A percentile compares a stretch with the other conserved stretches of the same genome.
These are phyloP conservation scores for Bipolaris zeicola DNA, from an alignment of 2,329 filamentous ascomycete species.

Conservation along the genomic window DNA sequence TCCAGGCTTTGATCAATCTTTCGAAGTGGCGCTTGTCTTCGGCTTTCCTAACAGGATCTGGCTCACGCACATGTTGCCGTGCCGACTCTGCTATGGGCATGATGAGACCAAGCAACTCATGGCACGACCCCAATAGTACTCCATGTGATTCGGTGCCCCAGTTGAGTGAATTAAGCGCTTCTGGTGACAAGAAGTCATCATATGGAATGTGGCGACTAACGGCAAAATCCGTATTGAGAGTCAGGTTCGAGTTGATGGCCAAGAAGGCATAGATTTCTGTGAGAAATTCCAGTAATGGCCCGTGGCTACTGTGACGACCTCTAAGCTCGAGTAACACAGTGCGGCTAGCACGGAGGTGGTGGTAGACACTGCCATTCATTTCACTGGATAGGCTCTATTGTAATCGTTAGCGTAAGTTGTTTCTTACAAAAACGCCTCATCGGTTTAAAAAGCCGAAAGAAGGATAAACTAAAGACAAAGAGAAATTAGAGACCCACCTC, in stretches of 20 bases:
- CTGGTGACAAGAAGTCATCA: slow-evolving; percentile 2
- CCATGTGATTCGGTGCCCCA: background rate
- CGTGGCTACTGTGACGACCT: background rate
- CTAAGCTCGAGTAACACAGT: slow-evolving; percentile 2
- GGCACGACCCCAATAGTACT: slow-evolving; percentile 1
- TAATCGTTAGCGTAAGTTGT: background rate
- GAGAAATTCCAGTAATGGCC: slow-evolving; percentile 1
- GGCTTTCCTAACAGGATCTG: background rate
- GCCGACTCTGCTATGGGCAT: slow-evolving; percentile 5
- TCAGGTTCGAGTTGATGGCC: slow-evolving; percentile 3
- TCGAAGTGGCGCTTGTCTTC: background rate
- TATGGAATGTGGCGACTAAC: slow-evolving; percentile 3
- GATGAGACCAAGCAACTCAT: slow-evolving; percentile 7
- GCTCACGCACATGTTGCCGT: background rate
- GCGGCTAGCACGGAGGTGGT: slow-evolving; percentile 7
- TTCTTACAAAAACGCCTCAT: background rate
- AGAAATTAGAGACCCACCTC: background rate
- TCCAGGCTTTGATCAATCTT: slow-evolving; percentile 2
- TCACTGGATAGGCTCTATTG: slow-evolving; percentile 1
- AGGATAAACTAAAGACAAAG: background rate
- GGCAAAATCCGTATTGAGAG: background rate
- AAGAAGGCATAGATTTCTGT: slow-evolving; percentile 9
- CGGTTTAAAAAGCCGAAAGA: background rate
- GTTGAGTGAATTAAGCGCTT: background rate
- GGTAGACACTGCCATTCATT: background rate